Base-by-base conservation (phyloP, 306 rosid species). In the Fragaria ananassa region DNA sequence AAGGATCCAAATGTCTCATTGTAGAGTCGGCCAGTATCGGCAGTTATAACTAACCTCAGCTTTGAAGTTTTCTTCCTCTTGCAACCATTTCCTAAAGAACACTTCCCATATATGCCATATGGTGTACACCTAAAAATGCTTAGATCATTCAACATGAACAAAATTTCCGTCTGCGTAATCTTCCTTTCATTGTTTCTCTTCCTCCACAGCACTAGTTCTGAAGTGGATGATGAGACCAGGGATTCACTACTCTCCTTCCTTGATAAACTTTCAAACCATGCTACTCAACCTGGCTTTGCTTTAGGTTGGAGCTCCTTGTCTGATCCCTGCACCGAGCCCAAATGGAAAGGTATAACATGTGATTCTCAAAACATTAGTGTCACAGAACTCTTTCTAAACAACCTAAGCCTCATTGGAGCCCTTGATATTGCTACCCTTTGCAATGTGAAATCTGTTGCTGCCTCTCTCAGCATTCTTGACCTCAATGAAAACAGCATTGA, bases 301-400 rank as follows among this genome's bases (percentile, higher is more conserved):
- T 75, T 81, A 80, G 70, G 51, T 34, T 93, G 96, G 98, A 80
- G 69, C 70, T 23, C 6, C 46, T 81, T 79, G 23, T 75, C 89
- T 68, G 96, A 93, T 89, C 98, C 97, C 17, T 91, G 97, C 46
- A 42, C 46, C 84, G 79, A 57, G 61, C 84, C 81, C 18, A 74
- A 1, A 0, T 93, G 98, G 98, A 51, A 11, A 44, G 89, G 91
- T 71, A 89, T 93, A 9, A 7, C 0, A 4, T 91, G 96, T 73
- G 91, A 89, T 71, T 6, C 64, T 14, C 66, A 11, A 39, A 87
- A 84, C 31, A 57, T 4, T 8, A 14, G 77, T 6, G 81, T 93
- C 14, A 72, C 63, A 68, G 76, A 61, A 70, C 57, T 93, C 64
- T 11, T 53, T 47, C 93, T 91, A 66, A 71, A 79, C 21, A 44